phyloP scores from a whole-genome alignment of 768 basidiomycete species.

The Rossbeevera mucosa region DNA sequence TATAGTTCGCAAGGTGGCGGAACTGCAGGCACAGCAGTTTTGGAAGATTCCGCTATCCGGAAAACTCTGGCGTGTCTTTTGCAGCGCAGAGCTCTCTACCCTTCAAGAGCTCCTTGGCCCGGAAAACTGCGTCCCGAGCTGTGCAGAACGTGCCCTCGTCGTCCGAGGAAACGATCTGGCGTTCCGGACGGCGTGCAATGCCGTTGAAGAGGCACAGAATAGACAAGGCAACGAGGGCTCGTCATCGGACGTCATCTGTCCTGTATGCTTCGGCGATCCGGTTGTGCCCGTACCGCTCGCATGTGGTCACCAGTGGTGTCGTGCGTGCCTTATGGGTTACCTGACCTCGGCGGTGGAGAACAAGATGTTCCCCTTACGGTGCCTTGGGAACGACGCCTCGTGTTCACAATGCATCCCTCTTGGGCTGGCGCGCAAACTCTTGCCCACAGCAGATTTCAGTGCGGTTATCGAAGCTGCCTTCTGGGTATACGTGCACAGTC shows the following conservation, averaged over 20 bases:
- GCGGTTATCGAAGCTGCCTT: slow-evolving; percentile 56
- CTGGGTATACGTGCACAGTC: slow-evolving; percentile 53
- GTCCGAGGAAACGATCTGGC: slow-evolving; percentile 52
- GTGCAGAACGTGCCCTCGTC: slow-evolving; percentile 37
- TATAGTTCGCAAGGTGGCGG: slow-evolving; percentile 45
- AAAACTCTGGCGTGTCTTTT: slow-evolving; percentile 42
- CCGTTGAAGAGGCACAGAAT: slow-evolving; percentile 37
- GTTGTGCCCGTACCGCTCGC: slow-evolving; percentile 47
- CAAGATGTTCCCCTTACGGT: slow-evolving; percentile 64
- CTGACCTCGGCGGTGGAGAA: slow-evolving; percentile 53
- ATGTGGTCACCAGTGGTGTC: slow-evolving; percentile 71
- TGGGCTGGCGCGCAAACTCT: slow-evolving; percentile 42
- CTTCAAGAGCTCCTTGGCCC: slow-evolving; percentile 49
- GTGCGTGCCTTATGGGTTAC: slow-evolving; percentile 55
- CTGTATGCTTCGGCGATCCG: slow-evolving; percentile 63
- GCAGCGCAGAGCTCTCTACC: slow-evolving; percentile 40
- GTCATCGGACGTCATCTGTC: slow-evolving; percentile 41
- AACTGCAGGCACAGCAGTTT: slow-evolving; percentile 40
- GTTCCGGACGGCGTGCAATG: slow-evolving; percentile 34
- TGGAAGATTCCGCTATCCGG: slow-evolving; percentile 46
- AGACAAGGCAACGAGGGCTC: slow-evolving; percentile 27
- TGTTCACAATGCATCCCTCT: slow-evolving; percentile 59
- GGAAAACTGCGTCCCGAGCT: slow-evolving; percentile 54
- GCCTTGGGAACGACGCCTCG: slow-evolving; percentile 59
- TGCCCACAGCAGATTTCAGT: slow-evolving; percentile 51